Base-by-base conservation (phyloP, 805 yeast genomes). In the Suhomyces kilbournensis region DNA sequence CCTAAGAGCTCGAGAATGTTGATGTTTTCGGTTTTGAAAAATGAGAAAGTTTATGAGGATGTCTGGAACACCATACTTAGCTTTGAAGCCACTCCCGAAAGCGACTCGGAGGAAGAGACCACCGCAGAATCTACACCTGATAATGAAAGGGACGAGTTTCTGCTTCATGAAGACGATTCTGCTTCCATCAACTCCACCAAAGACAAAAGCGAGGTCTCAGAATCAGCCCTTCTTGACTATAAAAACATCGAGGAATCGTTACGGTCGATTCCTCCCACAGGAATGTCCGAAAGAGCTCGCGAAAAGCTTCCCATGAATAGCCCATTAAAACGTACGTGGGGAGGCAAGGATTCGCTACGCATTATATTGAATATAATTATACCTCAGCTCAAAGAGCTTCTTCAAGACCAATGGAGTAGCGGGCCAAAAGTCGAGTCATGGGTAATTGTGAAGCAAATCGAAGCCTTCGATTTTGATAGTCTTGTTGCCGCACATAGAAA, bases 221-320 rank as follows among this genome's bases (percentile, higher is more conserved):
- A 17, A 30, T 19, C 32, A 6, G 23, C 25, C 12, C n/a, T n/a
- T 15, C 22, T 32, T 10, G 59, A 54, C 9, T 53, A 52, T 3
- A 60, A 63, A 23, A 72, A 63, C n/a, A 69, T 72, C 35, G 76
- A 74, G 35, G 67, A 62, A 34, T 71, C 76, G 4, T 63, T 81
- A 47, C 65, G 80, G 50, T 83, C 88, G 5, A 71, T 64, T 23
- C 77, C 75, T 10, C 86, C 86, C 4, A 65, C 75, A 1, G 89
- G 90, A 3, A 83, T 85, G 88, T 80, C 88, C 0, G 59, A 62
- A 15, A 79, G 73, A 47, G 83, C 86, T 1, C 76, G 74, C 44
- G 79, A 81, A 14, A 85, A 85, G 55, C 66, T 75, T 30, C 82
- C 84, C 0, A 66, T 68, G 35, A 78, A 78, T 54, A 75, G 80